phyloP scores from a whole-genome alignment of 2,329 filamentous ascomycete genomes.

The Clarireedia sp. region DNA sequence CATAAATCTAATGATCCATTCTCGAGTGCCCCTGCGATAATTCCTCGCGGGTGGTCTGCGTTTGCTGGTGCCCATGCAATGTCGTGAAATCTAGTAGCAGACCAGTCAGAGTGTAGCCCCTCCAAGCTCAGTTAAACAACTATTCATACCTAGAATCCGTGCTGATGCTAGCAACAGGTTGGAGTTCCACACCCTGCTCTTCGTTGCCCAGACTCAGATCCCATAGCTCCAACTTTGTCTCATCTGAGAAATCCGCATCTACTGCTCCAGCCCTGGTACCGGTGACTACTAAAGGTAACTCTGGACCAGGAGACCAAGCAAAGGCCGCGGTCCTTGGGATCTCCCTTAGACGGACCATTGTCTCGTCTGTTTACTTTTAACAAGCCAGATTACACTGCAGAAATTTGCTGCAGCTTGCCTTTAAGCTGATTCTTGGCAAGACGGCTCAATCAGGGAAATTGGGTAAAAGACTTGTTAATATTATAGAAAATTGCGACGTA shows the following conservation, averaged over 20 bases:
- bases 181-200: constrained; percentile 71
- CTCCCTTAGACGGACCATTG: constrained; percentile 93
- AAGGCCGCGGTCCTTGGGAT: constrained; percentile 95
- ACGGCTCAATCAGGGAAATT: neutral
- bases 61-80: constrained; percentile 86
- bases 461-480: neutral
- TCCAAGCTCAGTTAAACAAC: neutral
- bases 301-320: constrained; percentile 82
- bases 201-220: constrained; percentile 76
- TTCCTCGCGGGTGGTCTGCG: constrained; percentile 69
- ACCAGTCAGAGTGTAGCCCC: constrained; percentile 9
- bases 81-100: constrained; percentile 75
- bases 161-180: constrained; percentile 73
- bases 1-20: constrained; percentile 90
- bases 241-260: constrained; percentile 94
- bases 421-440: neutral
- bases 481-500: neutral
- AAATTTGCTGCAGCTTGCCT: constrained; percentile 4
- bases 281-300: constrained; percentile 77
- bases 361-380: constrained; percentile 12
- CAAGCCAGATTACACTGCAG: constrained; percentile 9
- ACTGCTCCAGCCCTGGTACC: constrained; percentile 93
- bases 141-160: constrained; percentile 77
- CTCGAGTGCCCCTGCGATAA: constrained; percentile 92
- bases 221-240: constrained; percentile 95